phyloP scores from a whole-genome alignment of 2,329 filamentous ascomycete genomes.

The Clonostachys chloroleuca region DNA sequence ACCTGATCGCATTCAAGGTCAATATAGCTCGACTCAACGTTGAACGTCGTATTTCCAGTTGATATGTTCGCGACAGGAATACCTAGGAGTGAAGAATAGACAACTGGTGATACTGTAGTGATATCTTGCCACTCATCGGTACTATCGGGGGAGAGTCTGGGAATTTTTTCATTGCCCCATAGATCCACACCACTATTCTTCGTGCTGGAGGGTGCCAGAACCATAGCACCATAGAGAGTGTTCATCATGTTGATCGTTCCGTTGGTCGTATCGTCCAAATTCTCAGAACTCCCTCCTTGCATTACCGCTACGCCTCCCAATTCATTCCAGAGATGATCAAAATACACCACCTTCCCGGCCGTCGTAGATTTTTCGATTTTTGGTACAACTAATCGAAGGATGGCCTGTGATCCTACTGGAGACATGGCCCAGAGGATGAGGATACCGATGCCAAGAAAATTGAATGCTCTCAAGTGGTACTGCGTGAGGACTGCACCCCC shows the following conservation, averaged over 20 bases:
- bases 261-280: too few species aligned
- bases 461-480: conserved; percentile 1
- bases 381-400: not conserved
- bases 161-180: not conserved
- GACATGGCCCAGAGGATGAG: not conserved
- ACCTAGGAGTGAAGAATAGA: not conserved
- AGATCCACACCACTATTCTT: not conserved
- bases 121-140: not conserved
- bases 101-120: not conserved
- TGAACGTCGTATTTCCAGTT: not conserved
- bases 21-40: not conserved
- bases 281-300: too few species aligned
- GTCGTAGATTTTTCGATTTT: not conserved
- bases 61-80: not conserved
- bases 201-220: not conserved
- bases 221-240: not conserved
- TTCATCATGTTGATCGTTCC: too few species aligned
- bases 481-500: conserved; percentile 3
- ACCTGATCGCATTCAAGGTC: not conserved
- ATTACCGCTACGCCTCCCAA: rapidly evolving
- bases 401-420: not conserved
- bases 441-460: not conserved
- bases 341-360: not conserved
- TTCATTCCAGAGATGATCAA: not conserved
- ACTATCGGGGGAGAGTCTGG: not conserved